Evolutionary conservation across 2,329 filamentous ascomycete genomes (phyloP), one percentile per base, ranked within the genome.

Genomic region (Hypocreales sp.): DNA sequence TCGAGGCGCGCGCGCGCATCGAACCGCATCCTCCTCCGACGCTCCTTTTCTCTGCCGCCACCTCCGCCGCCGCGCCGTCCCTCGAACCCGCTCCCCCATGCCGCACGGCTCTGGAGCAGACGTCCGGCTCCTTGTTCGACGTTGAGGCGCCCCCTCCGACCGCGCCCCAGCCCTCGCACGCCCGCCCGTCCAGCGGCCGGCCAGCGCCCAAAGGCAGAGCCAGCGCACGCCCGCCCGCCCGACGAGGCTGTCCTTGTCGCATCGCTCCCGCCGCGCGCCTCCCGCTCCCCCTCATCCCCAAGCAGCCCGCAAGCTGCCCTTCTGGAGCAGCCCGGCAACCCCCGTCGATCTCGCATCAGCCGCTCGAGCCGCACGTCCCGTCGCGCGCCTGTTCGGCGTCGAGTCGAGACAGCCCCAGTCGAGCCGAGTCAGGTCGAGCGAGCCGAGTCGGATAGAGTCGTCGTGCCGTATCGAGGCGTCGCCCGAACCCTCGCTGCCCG

Each of bases 401-500:
- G 26, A 15, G 26, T 19, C 26, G 21, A 28, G 22, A 16, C n/a
- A n/a, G 13, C 22, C 20, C 15, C 16, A 15, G n/a, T 15, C 12
- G 11, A 15, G 19, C 4, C 21, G n/a, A n/a, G n/a, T n/a, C n/a
- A n/a, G n/a, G n/a, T n/a, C n/a, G n/a, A n/a, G n/a, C n/a, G n/a
- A n/a, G n/a, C n/a, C n/a, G n/a, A n/a, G 12, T 19, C 17, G 4
- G 4, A 16, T 15, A 9, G 11, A 17, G 14, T 8, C 16, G 17
- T 19, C 13, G n/a, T n/a, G n/a, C n/a, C n/a, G n/a, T n/a, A n/a
- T 8, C 7, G 15, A 18, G 13, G 19, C 26, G 10, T 22, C 26
- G 25, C 32, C n/a, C n/a, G n/a, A n/a, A n/a, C 37, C 7, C 6
- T 33, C 35, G 34, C 32, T 35, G 24, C 26, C 30, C 27, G 28